These are phyloP conservation scores for Aureobasidium sp. DNA, from an alignment of 2,329 filamentous ascomycete species.

Conservation along the genomic window DNA sequence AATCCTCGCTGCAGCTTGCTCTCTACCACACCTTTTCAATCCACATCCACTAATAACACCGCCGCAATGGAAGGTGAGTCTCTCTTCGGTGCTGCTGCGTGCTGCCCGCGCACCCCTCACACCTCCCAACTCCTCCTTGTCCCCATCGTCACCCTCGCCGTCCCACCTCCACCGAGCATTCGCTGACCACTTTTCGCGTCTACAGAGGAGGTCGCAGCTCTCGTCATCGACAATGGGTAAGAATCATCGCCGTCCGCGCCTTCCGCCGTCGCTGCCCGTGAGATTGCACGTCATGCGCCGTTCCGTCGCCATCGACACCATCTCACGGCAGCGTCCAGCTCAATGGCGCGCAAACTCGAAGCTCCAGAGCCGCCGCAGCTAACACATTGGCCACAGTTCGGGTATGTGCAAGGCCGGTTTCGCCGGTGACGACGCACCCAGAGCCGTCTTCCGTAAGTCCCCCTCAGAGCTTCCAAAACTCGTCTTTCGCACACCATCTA, in stretches of 20 bases:
- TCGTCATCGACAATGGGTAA: slow-evolving; percentile 99
- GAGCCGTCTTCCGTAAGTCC: slow-evolving; percentile 99
- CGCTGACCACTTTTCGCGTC: slow-evolving; percentile 21
- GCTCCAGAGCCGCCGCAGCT: slow-evolving; percentile 12
- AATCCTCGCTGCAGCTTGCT: slow-evolving; percentile 15
- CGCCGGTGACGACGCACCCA: slow-evolving; percentile 99
- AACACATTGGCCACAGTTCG: slow-evolving; percentile 57
- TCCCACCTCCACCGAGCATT: background rate
- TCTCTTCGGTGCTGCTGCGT: background rate
- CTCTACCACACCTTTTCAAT: background rate
- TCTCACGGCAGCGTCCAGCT: slow-evolving; percentile 20
- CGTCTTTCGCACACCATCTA: slow-evolving; percentile 19
- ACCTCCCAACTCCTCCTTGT: background rate
- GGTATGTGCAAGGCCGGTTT: slow-evolving; percentile 99
- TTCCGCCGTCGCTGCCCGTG: slow-evolving; percentile 1
- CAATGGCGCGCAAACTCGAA: slow-evolving; percentile 8
- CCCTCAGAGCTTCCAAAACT: slow-evolving; percentile 21
- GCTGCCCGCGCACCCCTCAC: slow-evolving; percentile 15
- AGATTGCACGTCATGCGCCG: slow-evolving; percentile 29
- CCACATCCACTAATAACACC: slow-evolving; percentile 17
- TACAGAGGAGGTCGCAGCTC: slow-evolving; percentile 98
- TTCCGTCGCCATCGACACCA: slow-evolving; percentile 25
- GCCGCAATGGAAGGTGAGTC: slow-evolving; percentile 29
- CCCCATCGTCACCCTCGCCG: slow-evolving; percentile 1
- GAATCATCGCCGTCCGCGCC: slow-evolving; percentile 38